Conservation (phyloP, 2,329 filamentous ascomycete species). For the Alternaria rosae region DNA sequence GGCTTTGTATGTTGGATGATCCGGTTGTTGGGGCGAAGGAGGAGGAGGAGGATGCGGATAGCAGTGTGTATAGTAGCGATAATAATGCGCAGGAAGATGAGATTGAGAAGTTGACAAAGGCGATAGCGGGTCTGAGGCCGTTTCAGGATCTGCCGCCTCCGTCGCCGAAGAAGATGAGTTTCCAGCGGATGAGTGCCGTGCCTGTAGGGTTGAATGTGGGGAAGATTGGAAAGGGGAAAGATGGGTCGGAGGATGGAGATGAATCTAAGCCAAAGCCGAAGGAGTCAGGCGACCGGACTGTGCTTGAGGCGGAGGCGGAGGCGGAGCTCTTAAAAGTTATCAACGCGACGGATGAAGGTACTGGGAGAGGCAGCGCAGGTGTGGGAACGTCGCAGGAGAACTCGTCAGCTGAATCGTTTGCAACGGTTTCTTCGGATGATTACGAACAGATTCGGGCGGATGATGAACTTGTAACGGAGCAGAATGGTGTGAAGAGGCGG, state of each 20-base stretch:
- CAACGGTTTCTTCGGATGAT: background rate
- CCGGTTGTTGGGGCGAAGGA: fast-evolving
- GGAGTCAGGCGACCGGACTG: background rate
- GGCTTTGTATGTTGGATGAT: background rate
- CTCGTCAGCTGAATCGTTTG: background rate
- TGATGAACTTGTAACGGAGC: background rate
- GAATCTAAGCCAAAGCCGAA: background rate
- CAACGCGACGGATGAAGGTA: background rate
- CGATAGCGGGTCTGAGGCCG: background rate
- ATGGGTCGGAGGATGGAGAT: background rate
- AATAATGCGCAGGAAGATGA: background rate
- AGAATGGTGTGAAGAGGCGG: conserved; percentile 15
- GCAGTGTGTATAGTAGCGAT: background rate
- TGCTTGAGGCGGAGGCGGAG: background rate
- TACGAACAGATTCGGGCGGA: conserved; percentile 10
- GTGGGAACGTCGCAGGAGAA: background rate
- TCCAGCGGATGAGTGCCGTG: conserved; percentile 7
- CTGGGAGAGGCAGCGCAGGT: background rate
- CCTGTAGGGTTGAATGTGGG: conserved; percentile 4
- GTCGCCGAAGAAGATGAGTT: background rate
- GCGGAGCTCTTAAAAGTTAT: background rate
- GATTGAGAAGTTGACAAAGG: background rate
- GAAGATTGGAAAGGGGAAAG: background rate
- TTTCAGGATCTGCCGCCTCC: background rate
- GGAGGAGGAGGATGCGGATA: background rate